These are phyloP conservation scores for Trichoderma sp. DNA, from an alignment of 2,329 filamentous ascomycete genomes.

Conservation along the genomic window DNA sequence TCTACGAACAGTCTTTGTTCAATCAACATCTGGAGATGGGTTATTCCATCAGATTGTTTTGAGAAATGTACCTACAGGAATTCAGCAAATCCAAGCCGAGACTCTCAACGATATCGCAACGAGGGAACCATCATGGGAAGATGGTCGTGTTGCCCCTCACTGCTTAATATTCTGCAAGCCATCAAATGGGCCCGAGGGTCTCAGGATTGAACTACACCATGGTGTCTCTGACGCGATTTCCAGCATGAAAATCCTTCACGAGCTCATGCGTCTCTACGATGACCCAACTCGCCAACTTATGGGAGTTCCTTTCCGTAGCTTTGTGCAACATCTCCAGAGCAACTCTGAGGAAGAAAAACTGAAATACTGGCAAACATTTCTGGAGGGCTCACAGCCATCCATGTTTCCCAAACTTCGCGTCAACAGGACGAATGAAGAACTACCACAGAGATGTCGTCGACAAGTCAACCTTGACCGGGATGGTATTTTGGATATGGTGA, in stretches of 20 bases:
- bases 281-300: not conserved
- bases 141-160: not conserved
- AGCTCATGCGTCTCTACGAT: not conserved
- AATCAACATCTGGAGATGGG: not conserved
- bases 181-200: not conserved
- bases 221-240: not conserved
- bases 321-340: not conserved
- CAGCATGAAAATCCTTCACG: not conserved
- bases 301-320: not conserved
- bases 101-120: not conserved
- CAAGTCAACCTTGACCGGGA: not conserved
- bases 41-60: not conserved
- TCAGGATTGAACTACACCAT: not conserved
- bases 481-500: not conserved
- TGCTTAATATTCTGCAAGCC: not conserved
- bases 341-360: not conserved
- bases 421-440: not conserved
- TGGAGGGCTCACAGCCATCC: not conserved
- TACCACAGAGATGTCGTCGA: not conserved
- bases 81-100: not conserved
- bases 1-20: not conserved
- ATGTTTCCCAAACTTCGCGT: not conserved
- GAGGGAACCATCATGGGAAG: not conserved
- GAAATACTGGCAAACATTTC: not conserved
- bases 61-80: not conserved